A percentile compares a stretch with the other conserved stretches of the same genome.
These are phyloP conservation scores for Penicillium sp. DNA, from an alignment of 2,329 filamentous ascomycete genomes.

Conservation along the genomic window DNA sequence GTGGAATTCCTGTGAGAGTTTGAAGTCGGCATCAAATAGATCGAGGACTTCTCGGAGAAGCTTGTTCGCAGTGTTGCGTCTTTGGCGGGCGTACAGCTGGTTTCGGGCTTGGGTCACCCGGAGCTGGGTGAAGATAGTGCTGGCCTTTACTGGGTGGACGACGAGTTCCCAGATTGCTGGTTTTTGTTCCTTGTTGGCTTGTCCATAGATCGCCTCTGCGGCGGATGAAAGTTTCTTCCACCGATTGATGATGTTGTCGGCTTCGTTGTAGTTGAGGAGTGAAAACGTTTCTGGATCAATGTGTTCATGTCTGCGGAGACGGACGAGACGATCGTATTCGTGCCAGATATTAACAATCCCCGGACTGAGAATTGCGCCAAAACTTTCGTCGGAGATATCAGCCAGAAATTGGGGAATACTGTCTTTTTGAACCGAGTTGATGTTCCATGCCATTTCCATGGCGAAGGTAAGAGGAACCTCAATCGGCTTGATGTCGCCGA, in stretches of 20 bases:
- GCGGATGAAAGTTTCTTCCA: conserved; percentile 56
- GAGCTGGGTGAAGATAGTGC: conserved; percentile 57
- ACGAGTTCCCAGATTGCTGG: conserved; percentile 65
- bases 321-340: conserved; percentile 59
- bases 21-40: conserved; percentile 58
- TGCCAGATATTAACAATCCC: conserved; percentile 55
- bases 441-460: conserved; percentile 15
- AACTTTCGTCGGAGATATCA: conserved; percentile 60
- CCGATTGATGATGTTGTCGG: conserved; percentile 56
- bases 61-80: conserved; percentile 58
- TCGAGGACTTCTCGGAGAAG: conserved; percentile 54
- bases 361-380: conserved; percentile 50
- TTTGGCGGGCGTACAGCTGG: conserved; percentile 56
- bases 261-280: conserved; percentile 65
- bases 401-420: conserved; percentile 58
- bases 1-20: conserved; percentile 60
- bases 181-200: conserved; percentile 51
- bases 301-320: conserved; percentile 63
- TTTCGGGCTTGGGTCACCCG: conserved; percentile 55
- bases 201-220: conserved; percentile 58
- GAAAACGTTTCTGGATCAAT: conserved; percentile 61
- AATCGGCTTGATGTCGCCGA: conserved; percentile 65
- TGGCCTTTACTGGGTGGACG: conserved; percentile 60
- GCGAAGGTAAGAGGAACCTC: conserved; percentile 26
- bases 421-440: conserved; percentile 62